A percentile compares a stretch with the other conserved stretches of the same genome.
Conservation (phyloP, 2,329 filamentous ascomycete genomes). For the Trichoderma lentiforme region DNA sequence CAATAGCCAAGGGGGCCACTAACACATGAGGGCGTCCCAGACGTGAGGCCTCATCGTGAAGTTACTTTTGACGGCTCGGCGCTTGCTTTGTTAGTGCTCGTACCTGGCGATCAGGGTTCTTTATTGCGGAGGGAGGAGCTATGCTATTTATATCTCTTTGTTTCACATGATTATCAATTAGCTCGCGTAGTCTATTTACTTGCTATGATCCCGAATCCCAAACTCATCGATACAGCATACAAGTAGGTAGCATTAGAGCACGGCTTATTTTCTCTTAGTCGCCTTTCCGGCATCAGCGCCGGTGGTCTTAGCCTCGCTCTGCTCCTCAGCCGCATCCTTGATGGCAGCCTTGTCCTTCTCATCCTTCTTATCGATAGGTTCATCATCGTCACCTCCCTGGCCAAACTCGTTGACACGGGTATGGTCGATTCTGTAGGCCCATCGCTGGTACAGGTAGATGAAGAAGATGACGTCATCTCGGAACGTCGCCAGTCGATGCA, state of each 20-base stretch:
- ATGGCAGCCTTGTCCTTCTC: constrained; percentile 28
- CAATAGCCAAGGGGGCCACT: background rate
- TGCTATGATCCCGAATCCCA: background rate
- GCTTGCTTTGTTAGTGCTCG: background rate
- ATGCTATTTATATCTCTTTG: background rate
- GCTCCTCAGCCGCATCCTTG: constrained; percentile 36
- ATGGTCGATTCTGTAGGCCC: constrained; percentile 89
- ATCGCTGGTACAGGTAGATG: constrained; percentile 92
- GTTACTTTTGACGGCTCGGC: background rate
- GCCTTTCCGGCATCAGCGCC: constrained; percentile 48
- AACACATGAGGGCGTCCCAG: background rate
- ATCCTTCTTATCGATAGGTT: constrained; percentile 32
- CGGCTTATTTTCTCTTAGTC: constrained; percentile 38
- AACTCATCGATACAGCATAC: constrained; percentile 12
- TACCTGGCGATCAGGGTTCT: background rate
- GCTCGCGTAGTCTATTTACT: background rate
- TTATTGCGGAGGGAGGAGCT: background rate
- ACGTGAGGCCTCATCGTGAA: background rate
- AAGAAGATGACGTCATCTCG: constrained; percentile 98
- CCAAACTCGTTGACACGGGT: constrained; percentile 95
- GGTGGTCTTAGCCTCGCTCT: constrained; percentile 43
- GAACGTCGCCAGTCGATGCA: constrained; percentile 88
- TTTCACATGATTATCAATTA: background rate
- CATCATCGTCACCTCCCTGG: constrained; percentile 91
- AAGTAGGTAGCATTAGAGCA: constrained; percentile 20